Conservation (phyloP, 805 yeast genomes). For the Ogataea haglerorum region DNA sequence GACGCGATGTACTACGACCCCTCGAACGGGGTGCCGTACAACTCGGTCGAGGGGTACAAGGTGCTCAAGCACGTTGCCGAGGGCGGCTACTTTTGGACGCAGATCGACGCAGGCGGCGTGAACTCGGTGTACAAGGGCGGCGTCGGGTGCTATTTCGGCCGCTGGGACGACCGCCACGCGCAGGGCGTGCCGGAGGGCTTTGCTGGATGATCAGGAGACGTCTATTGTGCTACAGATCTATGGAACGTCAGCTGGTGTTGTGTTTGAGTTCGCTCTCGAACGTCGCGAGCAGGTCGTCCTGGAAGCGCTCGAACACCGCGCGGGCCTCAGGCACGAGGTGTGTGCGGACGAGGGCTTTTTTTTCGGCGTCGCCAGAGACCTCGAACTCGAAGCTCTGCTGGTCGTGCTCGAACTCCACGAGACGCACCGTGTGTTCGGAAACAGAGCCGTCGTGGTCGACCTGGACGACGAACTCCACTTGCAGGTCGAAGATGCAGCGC, state of each 20-base stretch:
- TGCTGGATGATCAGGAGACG: slow-evolving; percentile 1
- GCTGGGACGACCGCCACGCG: slow-evolving; percentile 52
- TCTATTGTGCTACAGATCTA: slow-evolving; percentile 2
- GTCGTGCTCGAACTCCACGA: slow-evolving; percentile 76
- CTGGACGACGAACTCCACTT: slow-evolving; percentile 44
- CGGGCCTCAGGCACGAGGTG: slow-evolving; percentile 50
- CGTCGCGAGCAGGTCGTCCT: slow-evolving; percentile 43
- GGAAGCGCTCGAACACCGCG: slow-evolving; percentile 52
- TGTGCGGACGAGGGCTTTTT: slow-evolving; percentile 38
- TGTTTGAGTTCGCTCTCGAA: slow-evolving; percentile 50
- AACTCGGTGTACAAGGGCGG: slow-evolving; percentile 33
- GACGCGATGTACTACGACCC: slow-evolving; percentile 88
- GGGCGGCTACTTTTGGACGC: slow-evolving; percentile 53
- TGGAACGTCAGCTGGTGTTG: slow-evolving; percentile 30
- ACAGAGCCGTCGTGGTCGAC: slow-evolving; percentile 36
- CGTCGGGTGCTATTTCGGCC: slow-evolving; percentile 40
- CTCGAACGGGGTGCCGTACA: slow-evolving; percentile 79
- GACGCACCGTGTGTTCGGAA: slow-evolving; percentile 39
- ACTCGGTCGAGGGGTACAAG: slow-evolving; percentile 76
- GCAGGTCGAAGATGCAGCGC: slow-evolving; percentile 69
- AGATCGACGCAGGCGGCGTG: slow-evolving; percentile 45
- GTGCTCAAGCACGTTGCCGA: slow-evolving; percentile 53
- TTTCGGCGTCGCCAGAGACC: slow-evolving; percentile 39
- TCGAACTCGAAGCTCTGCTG: slow-evolving; percentile 60
- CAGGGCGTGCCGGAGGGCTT: slow-evolving; percentile 89